Percentiles rank a stretch among this genome's conserved stretches.
Conservation (phyloP, 2,329 filamentous ascomycete genomes). For the Phyllosticta paracitricarpa region DNA sequence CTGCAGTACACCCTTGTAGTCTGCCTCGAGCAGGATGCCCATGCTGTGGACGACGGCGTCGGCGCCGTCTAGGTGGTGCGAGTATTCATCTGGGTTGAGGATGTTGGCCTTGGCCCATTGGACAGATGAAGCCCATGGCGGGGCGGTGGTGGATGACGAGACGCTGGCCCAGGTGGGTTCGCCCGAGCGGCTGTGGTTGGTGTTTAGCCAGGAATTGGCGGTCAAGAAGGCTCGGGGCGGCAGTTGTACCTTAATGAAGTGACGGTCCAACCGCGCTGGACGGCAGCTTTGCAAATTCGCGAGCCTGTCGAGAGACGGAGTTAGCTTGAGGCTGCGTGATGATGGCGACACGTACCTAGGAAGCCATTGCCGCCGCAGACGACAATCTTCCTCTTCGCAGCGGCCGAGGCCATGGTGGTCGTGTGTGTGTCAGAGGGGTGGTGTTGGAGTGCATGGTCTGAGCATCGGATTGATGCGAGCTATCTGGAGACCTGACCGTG, state of each 20-base stretch:
- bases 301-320: constrained; percentile 37
- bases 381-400: constrained; percentile 65
- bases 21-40: constrained; percentile 91
- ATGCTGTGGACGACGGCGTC: constrained; percentile 87
- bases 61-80: constrained; percentile 61
- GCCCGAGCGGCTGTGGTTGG: constrained; percentile 63
- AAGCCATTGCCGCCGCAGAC: constrained; percentile 94
- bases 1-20: constrained; percentile 88
- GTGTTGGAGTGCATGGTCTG: constrained; percentile 6
- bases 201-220: constrained; percentile 9
- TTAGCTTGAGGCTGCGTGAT: neutral
- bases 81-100: constrained; percentile 71
- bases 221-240: constrained; percentile 1
- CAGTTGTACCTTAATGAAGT: constrained; percentile 70
- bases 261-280: constrained; percentile 79
- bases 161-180: constrained; percentile 76
- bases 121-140: constrained; percentile 72
- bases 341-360: constrained; percentile 47
- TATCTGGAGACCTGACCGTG: neutral
- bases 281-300: constrained; percentile 84
- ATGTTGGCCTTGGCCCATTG: constrained; percentile 85
- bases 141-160: constrained; percentile 59
- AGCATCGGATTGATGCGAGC: neutral
- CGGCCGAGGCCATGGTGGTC: constrained; percentile 38
- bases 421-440: constrained; percentile 10